phyloP scores from a whole-genome alignment of 164 flowering plant species.

The Chloranthus sessilifolius region DNA sequence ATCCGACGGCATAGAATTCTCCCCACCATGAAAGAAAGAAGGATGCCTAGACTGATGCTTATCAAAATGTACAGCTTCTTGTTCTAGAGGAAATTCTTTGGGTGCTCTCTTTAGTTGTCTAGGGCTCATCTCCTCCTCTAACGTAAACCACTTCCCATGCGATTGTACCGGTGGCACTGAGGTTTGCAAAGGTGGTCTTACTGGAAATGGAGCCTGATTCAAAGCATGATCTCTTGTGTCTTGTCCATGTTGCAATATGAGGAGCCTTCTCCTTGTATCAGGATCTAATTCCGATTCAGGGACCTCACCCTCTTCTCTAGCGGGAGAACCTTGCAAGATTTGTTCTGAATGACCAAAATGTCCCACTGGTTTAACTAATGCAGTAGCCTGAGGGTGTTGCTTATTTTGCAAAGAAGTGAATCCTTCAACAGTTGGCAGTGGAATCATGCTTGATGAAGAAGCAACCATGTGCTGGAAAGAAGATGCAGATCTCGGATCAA shows the following conservation, averaged over 20 bases:
- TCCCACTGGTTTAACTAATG: conserved; percentile 44
- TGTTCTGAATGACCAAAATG: conserved; percentile 42
- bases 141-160: conserved; percentile 59
- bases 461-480: conserved; percentile 38
- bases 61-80: conserved; percentile 50
- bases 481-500: conserved; percentile 49
- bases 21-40: conserved; percentile 50
- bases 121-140: conserved; percentile 72
- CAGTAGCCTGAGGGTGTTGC: conserved; percentile 36
- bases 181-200: conserved; percentile 52
- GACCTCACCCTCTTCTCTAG: conserved; percentile 97
- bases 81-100: conserved; percentile 54
- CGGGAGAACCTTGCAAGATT: conserved; percentile 80
- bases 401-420: conserved; percentile 34
- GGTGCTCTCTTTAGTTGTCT: conserved; percentile 37
- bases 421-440: conserved; percentile 36
- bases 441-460: conserved; percentile 36
- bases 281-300: conserved; percentile 99
- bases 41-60: conserved; percentile 47
- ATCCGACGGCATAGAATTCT: conserved; percentile 43
- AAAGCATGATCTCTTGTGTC: conserved; percentile 64
- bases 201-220: conserved; percentile 68
- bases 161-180: conserved; percentile 43
- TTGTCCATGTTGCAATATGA: conserved; percentile 95
- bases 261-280: conserved; percentile 94